Evolutionary conservation across 2,329 filamentous ascomycete genomes (phyloP).

Genomic region (Rhinocladiella similis): DNA sequence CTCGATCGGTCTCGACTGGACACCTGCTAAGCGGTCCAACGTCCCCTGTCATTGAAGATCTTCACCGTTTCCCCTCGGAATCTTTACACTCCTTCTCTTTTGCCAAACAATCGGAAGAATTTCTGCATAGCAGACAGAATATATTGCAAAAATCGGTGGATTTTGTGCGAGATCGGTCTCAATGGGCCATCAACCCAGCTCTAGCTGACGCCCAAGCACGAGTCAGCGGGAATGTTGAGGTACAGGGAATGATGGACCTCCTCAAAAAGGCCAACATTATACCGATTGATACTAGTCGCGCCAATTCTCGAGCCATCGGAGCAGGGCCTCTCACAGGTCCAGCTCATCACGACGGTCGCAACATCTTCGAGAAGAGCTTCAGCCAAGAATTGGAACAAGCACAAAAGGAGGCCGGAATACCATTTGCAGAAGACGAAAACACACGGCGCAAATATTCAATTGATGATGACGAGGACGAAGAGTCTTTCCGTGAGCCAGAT

Average conservation of each 20-base stretch:
- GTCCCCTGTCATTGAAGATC: constrained; percentile 78
- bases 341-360: constrained; percentile 68
- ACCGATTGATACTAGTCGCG: constrained; percentile 60
- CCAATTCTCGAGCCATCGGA: constrained; percentile 43
- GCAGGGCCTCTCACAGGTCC: constrained; percentile 77
- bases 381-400: constrained; percentile 51
- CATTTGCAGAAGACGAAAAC: constrained; percentile 6
- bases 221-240: constrained; percentile 77
- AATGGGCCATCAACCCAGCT: constrained; percentile 73
- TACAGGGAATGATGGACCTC: constrained; percentile 88
- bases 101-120: constrained; percentile 89
- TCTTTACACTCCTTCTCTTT: constrained; percentile 98
- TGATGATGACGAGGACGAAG: constrained; percentile 23
- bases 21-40: constrained; percentile 62
- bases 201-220: constrained; percentile 82
- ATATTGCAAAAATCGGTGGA: constrained; percentile 91
- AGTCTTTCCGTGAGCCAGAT: constrained; percentile 17
- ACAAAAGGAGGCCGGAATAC: constrained; percentile 33
- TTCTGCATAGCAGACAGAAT: constrained; percentile 87
- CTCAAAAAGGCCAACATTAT: constrained; percentile 79
- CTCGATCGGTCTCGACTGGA: constrained; percentile 37
- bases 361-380: constrained; percentile 85
- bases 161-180: constrained; percentile 91
- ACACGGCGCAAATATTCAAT: constrained; percentile 20
- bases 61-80: constrained; percentile 89